phyloP scores from a whole-genome alignment of 495 filamentous ascomycete species.

The Daldinia caldariorum region DNA sequence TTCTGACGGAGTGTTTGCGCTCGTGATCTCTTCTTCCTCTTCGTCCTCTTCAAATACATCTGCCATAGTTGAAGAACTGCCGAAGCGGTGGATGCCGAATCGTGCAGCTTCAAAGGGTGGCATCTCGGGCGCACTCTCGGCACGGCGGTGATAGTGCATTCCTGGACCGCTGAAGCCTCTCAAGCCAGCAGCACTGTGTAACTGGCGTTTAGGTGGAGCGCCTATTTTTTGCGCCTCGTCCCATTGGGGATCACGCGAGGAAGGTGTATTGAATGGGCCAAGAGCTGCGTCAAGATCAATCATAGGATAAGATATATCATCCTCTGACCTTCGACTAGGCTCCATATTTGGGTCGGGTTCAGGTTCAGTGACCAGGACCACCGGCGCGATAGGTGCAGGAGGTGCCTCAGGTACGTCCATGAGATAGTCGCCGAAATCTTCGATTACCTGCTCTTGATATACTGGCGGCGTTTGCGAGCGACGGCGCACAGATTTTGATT shows the following conservation, averaged over 20 bases:
- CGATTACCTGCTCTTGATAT: constrained; percentile 22
- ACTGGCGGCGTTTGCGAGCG: constrained; percentile 56
- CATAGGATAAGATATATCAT: constrained; percentile 74
- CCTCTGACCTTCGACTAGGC: constrained; percentile 49
- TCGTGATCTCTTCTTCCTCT: constrained; percentile 67
- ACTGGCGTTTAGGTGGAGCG: constrained; percentile 72
- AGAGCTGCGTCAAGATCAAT: constrained; percentile 97
- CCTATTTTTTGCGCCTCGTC: constrained; percentile 65
- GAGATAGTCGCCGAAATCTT: constrained; percentile 37
- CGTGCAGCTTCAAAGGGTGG: constrained; percentile 77
- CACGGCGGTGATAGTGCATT: constrained; percentile 88
- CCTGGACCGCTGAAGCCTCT: constrained; percentile 82
- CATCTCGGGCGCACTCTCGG: constrained; percentile 92
- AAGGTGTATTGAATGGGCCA: constrained; percentile 87
- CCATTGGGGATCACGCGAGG: constrained; percentile 66
- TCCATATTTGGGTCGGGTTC: constrained; percentile 34
- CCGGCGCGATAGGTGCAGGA: constrained; percentile 37
- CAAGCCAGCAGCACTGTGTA: constrained; percentile 87
- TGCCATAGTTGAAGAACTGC: constrained; percentile 74
- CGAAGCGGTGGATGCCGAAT: constrained; percentile 66
- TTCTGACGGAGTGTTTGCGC: constrained; percentile 44
- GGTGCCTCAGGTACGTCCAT: constrained; percentile 40
- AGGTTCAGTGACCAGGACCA: constrained; percentile 41
- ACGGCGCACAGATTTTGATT: constrained; percentile 48
- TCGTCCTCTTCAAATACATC: constrained; percentile 98